A percentile compares a stretch with the other conserved stretches of the same genome.
These are phyloP conservation scores for Talaromyces rugulosus DNA, from an alignment of 2,329 filamentous ascomycete species.

Conservation along the genomic window DNA sequence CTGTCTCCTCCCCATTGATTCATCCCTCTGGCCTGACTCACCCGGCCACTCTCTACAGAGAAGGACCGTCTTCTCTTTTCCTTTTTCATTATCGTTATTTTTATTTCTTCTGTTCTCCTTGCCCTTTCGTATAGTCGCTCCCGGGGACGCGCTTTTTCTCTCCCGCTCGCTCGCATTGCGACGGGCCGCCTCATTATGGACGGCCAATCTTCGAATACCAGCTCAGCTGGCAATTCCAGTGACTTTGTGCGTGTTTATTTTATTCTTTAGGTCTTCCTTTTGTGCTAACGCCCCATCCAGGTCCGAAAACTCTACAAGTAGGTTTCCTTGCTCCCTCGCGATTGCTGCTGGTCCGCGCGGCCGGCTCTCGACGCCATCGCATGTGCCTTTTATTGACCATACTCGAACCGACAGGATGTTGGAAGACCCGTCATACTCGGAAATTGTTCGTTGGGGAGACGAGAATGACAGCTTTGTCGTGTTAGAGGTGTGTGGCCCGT, in stretches of 20 bases:
- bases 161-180: slow-evolving; percentile 32
- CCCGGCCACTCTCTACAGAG: neutral
- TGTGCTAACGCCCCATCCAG: slow-evolving; percentile 44
- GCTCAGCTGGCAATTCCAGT: slow-evolving; percentile 74
- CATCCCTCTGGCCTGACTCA: neutral
- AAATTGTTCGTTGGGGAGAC: slow-evolving; percentile 92
- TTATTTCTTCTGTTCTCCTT: neutral
- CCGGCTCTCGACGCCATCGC: slow-evolving; percentile 14
- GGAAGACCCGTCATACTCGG: slow-evolving; percentile 87
- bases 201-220: slow-evolving; percentile 38
- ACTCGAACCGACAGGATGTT: slow-evolving; percentile 67
- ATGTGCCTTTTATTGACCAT: slow-evolving; percentile 6
- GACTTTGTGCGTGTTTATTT: slow-evolving; percentile 65
- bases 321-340: slow-evolving; percentile 28
- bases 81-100: neutral
- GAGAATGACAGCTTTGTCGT: slow-evolving; percentile 96
- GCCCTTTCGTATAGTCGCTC: neutral
- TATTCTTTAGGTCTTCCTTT: neutral
- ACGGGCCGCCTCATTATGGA: slow-evolving; percentile 44
- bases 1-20: neutral
- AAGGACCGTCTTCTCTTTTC: neutral
- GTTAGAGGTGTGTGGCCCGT: slow-evolving; percentile 74
- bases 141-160: slow-evolving; percentile 4
- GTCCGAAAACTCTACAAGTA: slow-evolving; percentile 99
- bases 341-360: slow-evolving; percentile 5